These are phyloP conservation scores for Hygrocybe punicea DNA, from an alignment of 768 basidiomycete species.

Conservation along the genomic window DNA sequence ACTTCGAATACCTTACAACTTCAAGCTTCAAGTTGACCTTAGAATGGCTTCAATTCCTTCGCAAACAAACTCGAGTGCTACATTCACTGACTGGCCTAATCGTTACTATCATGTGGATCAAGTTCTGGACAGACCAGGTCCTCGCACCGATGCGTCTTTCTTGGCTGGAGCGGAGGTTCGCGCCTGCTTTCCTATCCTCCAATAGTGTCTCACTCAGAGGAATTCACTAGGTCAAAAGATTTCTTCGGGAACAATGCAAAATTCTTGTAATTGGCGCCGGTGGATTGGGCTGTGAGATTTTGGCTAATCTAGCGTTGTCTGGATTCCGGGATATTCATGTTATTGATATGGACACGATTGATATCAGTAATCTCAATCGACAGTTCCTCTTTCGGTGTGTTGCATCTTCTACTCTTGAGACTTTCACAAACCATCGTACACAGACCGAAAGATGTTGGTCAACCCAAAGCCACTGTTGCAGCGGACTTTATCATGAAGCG, in stretches of 20 bases:
- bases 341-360: constrained; percentile 99
- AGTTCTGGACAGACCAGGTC: constrained; percentile 80
- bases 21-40: background rate
- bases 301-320: constrained; percentile 91
- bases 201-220: constrained; percentile 4
- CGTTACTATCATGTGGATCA: constrained; percentile 85
- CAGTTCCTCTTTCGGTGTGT: constrained; percentile 94
- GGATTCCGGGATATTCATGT: constrained; percentile 99
- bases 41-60: background rate
- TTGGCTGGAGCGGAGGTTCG: constrained; percentile 75
- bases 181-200: background rate
- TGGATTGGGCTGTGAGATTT: constrained; percentile 94
- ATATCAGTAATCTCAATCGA: constrained; percentile 96
- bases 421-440: constrained; percentile 2
- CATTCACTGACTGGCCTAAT: constrained; percentile 42
- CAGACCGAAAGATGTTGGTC: constrained; percentile 87
- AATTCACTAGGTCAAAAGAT: constrained; percentile 70
- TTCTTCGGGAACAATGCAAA: constrained; percentile 80
- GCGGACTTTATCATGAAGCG: constrained; percentile 97
- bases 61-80: background rate
- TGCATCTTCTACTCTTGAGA: background rate
- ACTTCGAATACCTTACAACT: background rate
- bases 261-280: constrained; percentile 98
- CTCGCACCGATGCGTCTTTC: constrained; percentile 83
- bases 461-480: constrained; percentile 89